phyloP scores from a whole-genome alignment of 2,329 filamentous ascomycete genomes.

The Hirsutella thompsonii region DNA sequence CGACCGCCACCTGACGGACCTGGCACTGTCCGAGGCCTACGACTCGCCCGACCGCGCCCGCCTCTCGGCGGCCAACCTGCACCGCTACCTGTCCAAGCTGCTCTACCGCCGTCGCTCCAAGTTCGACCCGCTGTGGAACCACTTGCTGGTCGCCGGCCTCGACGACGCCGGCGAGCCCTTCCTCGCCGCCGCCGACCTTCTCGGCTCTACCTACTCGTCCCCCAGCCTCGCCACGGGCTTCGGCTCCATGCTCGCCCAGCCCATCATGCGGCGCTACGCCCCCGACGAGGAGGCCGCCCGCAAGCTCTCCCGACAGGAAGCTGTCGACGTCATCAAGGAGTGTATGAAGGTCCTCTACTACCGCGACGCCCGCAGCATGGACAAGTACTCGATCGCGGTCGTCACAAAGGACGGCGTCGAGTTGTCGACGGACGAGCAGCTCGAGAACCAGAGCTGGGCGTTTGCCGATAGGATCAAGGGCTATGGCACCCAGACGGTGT shows the following conservation, averaged over 20 bases:
- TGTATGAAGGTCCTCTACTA: conserved; percentile 99
- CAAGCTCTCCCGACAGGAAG: conserved; percentile 62
- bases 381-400: conserved; percentile 83
- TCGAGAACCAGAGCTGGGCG: conserved; percentile 95
- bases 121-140: conserved; percentile 97
- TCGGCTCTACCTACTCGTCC: conserved; percentile 81
- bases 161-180: conserved; percentile 73
- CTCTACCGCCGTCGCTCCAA: conserved; percentile 90
- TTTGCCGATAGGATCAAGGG: conserved; percentile 93
- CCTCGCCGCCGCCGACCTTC: conserved; percentile 79
- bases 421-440: conserved; percentile 68
- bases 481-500: conserved; percentile 75
- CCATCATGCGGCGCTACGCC: conserved; percentile 72
- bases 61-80: conserved; percentile 85
- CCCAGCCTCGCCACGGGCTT: conserved; percentile 90
- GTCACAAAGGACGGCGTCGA: conserved; percentile 84
- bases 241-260: conserved; percentile 83
- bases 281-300: conserved; percentile 71
- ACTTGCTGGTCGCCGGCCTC: conserved; percentile 79
- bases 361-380: conserved; percentile 83
- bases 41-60: conserved; percentile 26
- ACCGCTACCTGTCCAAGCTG: conserved; percentile 92
- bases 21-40: conserved; percentile 86
- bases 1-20: conserved; percentile 75
- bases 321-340: conserved; percentile 70